Percentiles rank a stretch among this genome's conserved stretches.
Conservation (phyloP, 2,329 filamentous ascomycete genomes). For the Talaromyces sp. region DNA sequence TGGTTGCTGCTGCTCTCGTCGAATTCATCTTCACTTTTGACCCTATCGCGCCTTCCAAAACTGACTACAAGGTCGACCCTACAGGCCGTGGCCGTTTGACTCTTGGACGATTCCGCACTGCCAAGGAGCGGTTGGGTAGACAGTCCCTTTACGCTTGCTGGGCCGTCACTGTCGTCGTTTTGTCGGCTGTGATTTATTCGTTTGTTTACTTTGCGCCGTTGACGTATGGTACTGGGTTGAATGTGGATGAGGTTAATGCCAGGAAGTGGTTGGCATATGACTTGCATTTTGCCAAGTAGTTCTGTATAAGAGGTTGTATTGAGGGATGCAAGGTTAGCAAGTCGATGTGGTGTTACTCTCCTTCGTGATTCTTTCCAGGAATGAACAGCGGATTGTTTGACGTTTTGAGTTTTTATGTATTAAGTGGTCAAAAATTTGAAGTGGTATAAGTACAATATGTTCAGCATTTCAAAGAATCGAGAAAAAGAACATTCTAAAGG, state of each 20-base stretch:
- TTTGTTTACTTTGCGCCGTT: slow-evolving; percentile 94
- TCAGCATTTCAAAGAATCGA: background rate
- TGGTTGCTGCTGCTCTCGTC: slow-evolving; percentile 85
- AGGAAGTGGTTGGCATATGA: slow-evolving; percentile 98
- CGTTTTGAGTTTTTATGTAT: background rate
- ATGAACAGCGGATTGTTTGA: background rate
- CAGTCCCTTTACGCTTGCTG: slow-evolving; percentile 76
- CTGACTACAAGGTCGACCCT: slow-evolving; percentile 36
- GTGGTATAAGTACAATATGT: background rate
- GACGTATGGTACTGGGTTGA: slow-evolving; percentile 89
- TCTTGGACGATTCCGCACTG: slow-evolving; percentile 59
- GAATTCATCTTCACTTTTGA: slow-evolving; percentile 97
- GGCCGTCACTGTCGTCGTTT: slow-evolving; percentile 70
- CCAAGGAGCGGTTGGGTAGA: slow-evolving; percentile 73
- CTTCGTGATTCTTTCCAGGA: background rate
- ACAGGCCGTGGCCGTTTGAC: slow-evolving; percentile 43
- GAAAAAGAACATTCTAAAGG: background rate
- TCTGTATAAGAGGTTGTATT: background rate
- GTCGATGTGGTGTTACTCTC: background rate
- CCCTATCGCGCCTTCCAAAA: slow-evolving; percentile 57
- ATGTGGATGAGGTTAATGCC: slow-evolving; percentile 69
- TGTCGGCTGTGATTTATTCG: slow-evolving; percentile 65
- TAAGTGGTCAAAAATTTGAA: background rate
- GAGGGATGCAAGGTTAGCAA: background rate
- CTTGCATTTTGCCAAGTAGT: slow-evolving; percentile 94